Base-by-base conservation (phyloP, 2,329 filamentous ascomycete species). In the Penicillium nordicum region DNA sequence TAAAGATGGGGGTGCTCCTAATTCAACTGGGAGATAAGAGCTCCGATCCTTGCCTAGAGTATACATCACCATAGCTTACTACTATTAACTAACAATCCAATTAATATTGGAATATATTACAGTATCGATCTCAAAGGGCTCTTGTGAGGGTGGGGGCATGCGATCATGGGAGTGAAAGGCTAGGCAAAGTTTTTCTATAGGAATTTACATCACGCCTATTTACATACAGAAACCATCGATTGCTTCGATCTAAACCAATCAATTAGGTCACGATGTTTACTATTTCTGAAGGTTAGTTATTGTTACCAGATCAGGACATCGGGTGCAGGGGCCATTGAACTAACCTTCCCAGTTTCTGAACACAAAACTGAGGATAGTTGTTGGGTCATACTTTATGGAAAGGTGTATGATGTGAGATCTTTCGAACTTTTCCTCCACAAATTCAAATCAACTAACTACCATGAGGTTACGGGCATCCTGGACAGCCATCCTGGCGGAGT, bases 401-500 rank as follows among this genome's bases (percentile, higher is more conserved):
- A 32, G 5, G 53, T 58, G 6, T 58, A 56, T 11, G 44, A 58
- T 48, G 57, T 58, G 29, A 29, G 55, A 21, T 0, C 3, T 0
- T 21, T 42, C 12, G 12, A 4, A 29, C 18, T 0, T 7, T 40
- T 16, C 1, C 1, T 32, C 11, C 2, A 12, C 4, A 4, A 29
- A 6, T 25, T 27, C 12, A 9, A 21, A 18, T 4, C 3, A 9
- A 5, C 21, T 51, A 27, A 51, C 14, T 34, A 2, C 40, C 2
- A 43, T n/a, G 63, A 70, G 69, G 69, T 83, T 50, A 96, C 92
- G 37, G 82, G 89, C 54, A 27, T 97, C 97, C 81, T 97, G 12
- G 80, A 88, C 44, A 82, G 84, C 32, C 93, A 97, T 69, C 93
- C 93, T 0, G 93, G 93, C 56, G 93, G 93, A 61, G 82, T 88